phyloP scores from a whole-genome alignment of 371 early-diverging fungal genomes.

The Apophysomyces elegans region DNA sequence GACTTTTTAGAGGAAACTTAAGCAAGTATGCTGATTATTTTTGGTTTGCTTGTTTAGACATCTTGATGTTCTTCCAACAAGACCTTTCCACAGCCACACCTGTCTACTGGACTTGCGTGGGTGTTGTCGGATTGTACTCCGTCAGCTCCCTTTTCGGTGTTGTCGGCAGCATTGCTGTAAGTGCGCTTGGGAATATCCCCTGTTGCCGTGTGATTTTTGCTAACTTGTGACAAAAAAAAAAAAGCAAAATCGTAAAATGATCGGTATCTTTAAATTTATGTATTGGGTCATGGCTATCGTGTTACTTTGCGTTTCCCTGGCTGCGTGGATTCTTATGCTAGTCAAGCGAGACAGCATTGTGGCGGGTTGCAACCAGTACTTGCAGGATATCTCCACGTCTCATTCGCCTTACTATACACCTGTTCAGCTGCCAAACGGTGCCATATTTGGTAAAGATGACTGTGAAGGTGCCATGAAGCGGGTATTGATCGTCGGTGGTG shows the following conservation, averaged over 20 bases:
- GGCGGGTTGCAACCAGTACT: constrained; percentile 14
- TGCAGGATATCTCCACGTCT: constrained; percentile 2
- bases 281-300: constrained; percentile 37
- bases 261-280: constrained; percentile 26
- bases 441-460: constrained; percentile 3
- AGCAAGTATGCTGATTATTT: not conserved
- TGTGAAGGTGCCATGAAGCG: constrained; percentile 17
- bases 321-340: constrained; percentile 27
- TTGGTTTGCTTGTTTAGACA: constrained; percentile 6
- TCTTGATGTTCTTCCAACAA: constrained; percentile 15
- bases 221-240: not conserved
- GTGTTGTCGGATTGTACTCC: constrained; percentile 16
- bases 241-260: constrained; percentile 21
- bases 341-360: constrained; percentile 22
- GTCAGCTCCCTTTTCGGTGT: constrained; percentile 22
- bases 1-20: not conserved
- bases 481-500: constrained; percentile 24
- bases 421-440: constrained; percentile 64
- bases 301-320: constrained; percentile 20
- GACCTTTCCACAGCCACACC: constrained; percentile 9
- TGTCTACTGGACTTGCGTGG: constrained; percentile 26
- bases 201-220: not conserved
- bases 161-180: constrained; percentile 14
- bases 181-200: not conserved
- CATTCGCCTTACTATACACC: constrained; percentile 14